Base-by-base conservation (phyloP, 768 basidiomycete genomes). In the Lepiota venenata region DNA sequence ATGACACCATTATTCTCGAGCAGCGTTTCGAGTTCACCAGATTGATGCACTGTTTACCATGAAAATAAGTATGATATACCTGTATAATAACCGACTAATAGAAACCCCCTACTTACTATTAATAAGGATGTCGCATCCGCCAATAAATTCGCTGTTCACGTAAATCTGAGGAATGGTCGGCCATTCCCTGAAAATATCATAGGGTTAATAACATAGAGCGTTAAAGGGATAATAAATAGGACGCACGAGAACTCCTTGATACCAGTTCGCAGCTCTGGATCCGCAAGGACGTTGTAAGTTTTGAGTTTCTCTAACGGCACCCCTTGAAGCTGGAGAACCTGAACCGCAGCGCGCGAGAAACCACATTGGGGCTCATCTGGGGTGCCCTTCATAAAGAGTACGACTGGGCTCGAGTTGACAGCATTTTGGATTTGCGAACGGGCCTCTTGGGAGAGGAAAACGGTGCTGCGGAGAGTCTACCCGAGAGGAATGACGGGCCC, bases 211-310 rank as follows among this genome's bases (percentile, higher is more conserved):
- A 39, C 21, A 7, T 21, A 51, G 16, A 43, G 10, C 18, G 43
- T 7, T 29, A 6, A 27, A 46, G 32, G 32, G 32, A 11, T 8
- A 9, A 51, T 35, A 43, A 25, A 51, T 35, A 43, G 21, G 14
- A 84, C 93, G 65, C 61, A 98, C 95, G 93, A 95, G 68, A 92
- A 98, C 69, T 98, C 94, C 71, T 99, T 98, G 67, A 98, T 96
- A 2, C 84, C 82, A 61, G 64, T 83, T 58, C 96, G 76, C 43
- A 99, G 74, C 68, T 98, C 91, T 21, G 74, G 65, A 66, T 98
- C 96, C 62, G 80, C 88, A 51, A 99, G 73, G 21, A 96, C 92
- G 66, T 99, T 89, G 69, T 88, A 98, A 4, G 93, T 88, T 75
- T 87, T 81, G 65, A 98, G 68, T 71, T 94, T 94, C 66, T 90